These are phyloP conservation scores for Kodamaea plutei DNA, from an alignment of 1,139 yeast species.

Conservation along the genomic window DNA sequence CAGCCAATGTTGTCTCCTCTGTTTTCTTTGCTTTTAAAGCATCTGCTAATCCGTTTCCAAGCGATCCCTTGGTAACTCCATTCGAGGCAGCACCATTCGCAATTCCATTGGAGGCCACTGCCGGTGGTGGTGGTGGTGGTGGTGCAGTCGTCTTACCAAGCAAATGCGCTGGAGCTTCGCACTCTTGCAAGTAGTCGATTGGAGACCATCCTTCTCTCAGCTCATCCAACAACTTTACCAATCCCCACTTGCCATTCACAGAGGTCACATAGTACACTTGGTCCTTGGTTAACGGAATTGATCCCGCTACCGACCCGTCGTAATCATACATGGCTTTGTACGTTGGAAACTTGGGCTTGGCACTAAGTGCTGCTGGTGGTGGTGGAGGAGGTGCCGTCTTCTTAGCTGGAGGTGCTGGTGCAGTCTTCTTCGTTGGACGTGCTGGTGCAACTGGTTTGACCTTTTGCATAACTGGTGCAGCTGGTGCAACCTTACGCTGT, in stretches of 20 bases:
- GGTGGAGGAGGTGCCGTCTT: slow-evolving; percentile 44
- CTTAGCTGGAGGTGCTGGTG: slow-evolving; percentile 36
- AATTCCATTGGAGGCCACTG: too few species aligned
- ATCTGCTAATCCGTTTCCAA: slow-evolving; percentile 71
- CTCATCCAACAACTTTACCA: slow-evolving; percentile 75
- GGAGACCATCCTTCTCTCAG: slow-evolving; percentile 96
- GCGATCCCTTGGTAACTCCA: slow-evolving; percentile 16
- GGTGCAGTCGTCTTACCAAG: slow-evolving; percentile 27
- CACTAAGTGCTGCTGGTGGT: slow-evolving; percentile 58
- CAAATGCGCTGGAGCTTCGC: slow-evolving; percentile 40
- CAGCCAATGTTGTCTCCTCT: slow-evolving; percentile 66
- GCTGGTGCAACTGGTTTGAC: slow-evolving; percentile 15
- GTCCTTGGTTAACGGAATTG: slow-evolving; percentile 73
- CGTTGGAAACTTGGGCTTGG: slow-evolving; percentile 67
- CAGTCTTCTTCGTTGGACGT: slow-evolving; percentile 31
- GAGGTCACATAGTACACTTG: slow-evolving; percentile 68
- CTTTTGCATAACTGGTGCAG: slow-evolving; percentile 8
- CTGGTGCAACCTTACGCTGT: slow-evolving; percentile 10
- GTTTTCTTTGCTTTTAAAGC: slow-evolving; percentile 66
- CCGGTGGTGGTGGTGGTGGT: slow-evolving; percentile 27
- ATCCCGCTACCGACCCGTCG: slow-evolving; percentile 78
- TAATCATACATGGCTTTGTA: slow-evolving; percentile 87
- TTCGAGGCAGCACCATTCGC: slow-evolving; percentile 13
- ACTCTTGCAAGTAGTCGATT: slow-evolving; percentile 76
- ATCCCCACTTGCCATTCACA: slow-evolving; percentile 84